Evolutionary conservation across 2,329 filamentous ascomycete species (phyloP), one percentile per base, ranked within the genome.

Genomic region (Fusarium nodosum): DNA sequence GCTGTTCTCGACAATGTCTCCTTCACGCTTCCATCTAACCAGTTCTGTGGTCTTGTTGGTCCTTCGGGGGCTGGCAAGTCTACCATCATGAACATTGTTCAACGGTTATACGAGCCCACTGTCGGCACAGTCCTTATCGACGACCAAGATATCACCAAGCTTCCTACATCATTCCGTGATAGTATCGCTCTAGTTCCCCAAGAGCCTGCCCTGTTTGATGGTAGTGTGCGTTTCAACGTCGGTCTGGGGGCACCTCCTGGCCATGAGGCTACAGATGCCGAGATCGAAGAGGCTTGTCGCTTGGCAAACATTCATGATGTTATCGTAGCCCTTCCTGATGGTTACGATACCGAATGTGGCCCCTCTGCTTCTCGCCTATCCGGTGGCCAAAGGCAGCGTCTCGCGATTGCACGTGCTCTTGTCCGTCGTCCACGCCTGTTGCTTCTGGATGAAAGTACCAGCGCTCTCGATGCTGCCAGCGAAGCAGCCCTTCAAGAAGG

Each of bases 391-490:
- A 87, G 90, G 18, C 93, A 97, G 77, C 86, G 93, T 1, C 79
- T 97, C 16, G 89, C 90, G 1, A 94, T 97, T 72, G 93, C 93
- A 0, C 85, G 93, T 15, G 92, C 93, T 1, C 82, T 95, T 5
- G 85, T 94, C 4, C 86, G 92, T 1, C 85, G 87, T 59, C 93
- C 93, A 0, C 85, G 89, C 33, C 83, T 97, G 2, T 79, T 97
- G 20, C 86, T 97, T 39, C 83, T 97, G 1, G 93, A 97, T 72
- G 93, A 97, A 81, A 91, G 91, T 30, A 97, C 93, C 0, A 91
- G 89, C 34, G 91, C 91, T 5, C 83, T 97, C 3, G 93, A 97
- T 73, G 87, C 88, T 0, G 88, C 90, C 72, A 91, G 87, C 50
- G 90, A 93, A 44, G 82, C 83, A 9, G 79, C 90, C 5, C 85